Evolutionary conservation across 257 asterid species (phyloP).

Genomic region (Petunia secreta): DNA sequence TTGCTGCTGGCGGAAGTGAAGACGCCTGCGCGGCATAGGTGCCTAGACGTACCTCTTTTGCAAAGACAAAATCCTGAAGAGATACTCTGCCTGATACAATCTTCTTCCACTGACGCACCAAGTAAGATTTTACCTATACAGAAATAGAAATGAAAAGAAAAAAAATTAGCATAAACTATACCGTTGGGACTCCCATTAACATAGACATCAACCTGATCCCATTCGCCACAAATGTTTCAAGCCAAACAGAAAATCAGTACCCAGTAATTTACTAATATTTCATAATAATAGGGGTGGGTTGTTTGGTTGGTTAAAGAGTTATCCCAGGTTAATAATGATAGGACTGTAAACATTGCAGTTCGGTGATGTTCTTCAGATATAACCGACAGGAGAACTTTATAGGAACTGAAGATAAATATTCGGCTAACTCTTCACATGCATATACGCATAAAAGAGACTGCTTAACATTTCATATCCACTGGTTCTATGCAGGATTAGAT

Average conservation of each 20-base stretch:
- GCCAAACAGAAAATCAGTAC: constrained; percentile 18
- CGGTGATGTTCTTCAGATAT: background rate
- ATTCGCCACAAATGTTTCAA: background rate
- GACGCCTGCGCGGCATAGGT: constrained; percentile 65
- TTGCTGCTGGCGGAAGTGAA: constrained; percentile 95
- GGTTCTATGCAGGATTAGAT: constrained; percentile 1
- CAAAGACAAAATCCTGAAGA: constrained; percentile 88
- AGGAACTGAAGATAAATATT: constrained; percentile 15
- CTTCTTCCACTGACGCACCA: constrained; percentile 88
- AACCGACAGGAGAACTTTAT: background rate
- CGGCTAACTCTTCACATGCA: background rate
- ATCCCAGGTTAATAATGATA: too few species aligned
- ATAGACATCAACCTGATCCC: constrained; percentile 8
- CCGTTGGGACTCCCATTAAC: constrained; percentile 2
- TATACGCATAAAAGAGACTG: background rate
- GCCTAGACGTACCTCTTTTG: constrained; percentile 98
- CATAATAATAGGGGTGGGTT: too few species aligned
- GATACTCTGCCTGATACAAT: constrained; percentile 83
- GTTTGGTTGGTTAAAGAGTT: too few species aligned
- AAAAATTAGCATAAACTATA: background rate
- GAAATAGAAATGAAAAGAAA: constrained; percentile 16
- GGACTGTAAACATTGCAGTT: background rate
- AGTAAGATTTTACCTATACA: constrained; percentile 68
- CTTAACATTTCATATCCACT: background rate
- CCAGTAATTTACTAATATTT: background rate